Evolutionary conservation across 352 stramenopile genomes (phyloP), one percentile per base, ranked within the genome.

Genomic region (Pythium dissotocum): DNA sequence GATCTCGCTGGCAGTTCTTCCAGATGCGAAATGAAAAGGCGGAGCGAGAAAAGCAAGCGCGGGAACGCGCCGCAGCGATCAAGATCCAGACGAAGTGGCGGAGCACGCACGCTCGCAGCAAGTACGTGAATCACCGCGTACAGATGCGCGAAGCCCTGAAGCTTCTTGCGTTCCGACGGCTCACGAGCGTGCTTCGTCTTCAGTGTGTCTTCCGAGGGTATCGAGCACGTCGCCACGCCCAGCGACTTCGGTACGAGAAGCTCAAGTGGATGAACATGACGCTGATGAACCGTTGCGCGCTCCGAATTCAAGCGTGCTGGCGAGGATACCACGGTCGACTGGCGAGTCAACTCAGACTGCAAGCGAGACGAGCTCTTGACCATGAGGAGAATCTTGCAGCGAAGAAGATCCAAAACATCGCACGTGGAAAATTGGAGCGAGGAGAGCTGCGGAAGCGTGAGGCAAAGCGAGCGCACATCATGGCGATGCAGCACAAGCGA

Each of bases 231-330:
- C 73, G 85, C 1, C 62, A 38, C 0, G 75, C 79, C 0, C 80
- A 90, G 54, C 75, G 73, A 8, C 64, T 73, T 55, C 83, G 85
- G 9, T 85, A 80, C 60, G 83, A 93, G 48, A 82, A 82, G 63
- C 77, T 94, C 48, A 87, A 88, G 69, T 89, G 77, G 78, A 77
- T 89, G 70, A 81, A 90, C 51, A 69, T 83, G 2, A 78, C 79
- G 5, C 60, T 84, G 10, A 74, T 92, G 77, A 81, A 91, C 52
- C 73, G 71, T 26, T 85, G 78, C 18, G 87, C 83, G 10, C 70
- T 95, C 12, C 79, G 79, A n/a, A 93, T 95, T 56, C 88, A 96
- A 61, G 74, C 78, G 0, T 79, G 73, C 33, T 96, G 84, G 83
- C 80, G 88, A n/a, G 87, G 87, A 0, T 91, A 80, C 61, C 85